Conservation (phyloP, 2,329 filamentous ascomycete species). For the Fusarium sp. region DNA sequence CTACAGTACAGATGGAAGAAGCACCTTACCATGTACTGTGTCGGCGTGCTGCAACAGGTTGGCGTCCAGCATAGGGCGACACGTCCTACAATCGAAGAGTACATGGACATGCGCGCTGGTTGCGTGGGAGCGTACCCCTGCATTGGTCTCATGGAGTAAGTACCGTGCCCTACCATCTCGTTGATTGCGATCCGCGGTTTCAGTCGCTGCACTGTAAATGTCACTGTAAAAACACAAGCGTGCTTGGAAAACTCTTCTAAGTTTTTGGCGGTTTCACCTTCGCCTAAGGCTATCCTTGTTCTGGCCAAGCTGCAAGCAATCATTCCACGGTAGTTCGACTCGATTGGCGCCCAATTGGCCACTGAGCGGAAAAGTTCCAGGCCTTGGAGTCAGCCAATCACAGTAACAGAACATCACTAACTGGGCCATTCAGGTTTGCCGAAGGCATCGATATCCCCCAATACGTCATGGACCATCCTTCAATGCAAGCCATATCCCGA, state of each 20-base stretch:
- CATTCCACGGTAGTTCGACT: not conserved
- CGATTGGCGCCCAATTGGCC: not conserved
- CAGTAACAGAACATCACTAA: not conserved
- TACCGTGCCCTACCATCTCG: not conserved
- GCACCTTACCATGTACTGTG: slow-evolving; percentile 21
- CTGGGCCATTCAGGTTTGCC: slow-evolving; percentile 9
- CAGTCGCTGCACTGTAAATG: not conserved
- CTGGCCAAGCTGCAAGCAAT: not conserved
- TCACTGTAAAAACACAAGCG: not conserved
- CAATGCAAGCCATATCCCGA: slow-evolving; percentile 15
- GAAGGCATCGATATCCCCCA: slow-evolving; percentile 18
- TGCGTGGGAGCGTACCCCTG: slow-evolving; percentile 22
- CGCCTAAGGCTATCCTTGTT: not conserved
- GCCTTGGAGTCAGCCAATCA: not conserved
- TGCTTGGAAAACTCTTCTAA: not conserved
- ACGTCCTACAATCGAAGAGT: slow-evolving; percentile 5
- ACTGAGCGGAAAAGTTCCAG: not conserved
- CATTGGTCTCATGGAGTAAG: slow-evolving; percentile 26
- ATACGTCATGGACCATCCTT: slow-evolving; percentile 20
- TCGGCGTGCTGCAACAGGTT: slow-evolving; percentile 19
- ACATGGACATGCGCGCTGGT: slow-evolving; percentile 26
- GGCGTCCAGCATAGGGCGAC: slow-evolving; percentile 3
- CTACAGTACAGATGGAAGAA: slow-evolving; percentile 25
- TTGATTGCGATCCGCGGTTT: not conserved
- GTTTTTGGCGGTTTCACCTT: not conserved